phyloP scores from a whole-genome alignment of 164 flowering plant genomes.

The Piper betle region DNA sequence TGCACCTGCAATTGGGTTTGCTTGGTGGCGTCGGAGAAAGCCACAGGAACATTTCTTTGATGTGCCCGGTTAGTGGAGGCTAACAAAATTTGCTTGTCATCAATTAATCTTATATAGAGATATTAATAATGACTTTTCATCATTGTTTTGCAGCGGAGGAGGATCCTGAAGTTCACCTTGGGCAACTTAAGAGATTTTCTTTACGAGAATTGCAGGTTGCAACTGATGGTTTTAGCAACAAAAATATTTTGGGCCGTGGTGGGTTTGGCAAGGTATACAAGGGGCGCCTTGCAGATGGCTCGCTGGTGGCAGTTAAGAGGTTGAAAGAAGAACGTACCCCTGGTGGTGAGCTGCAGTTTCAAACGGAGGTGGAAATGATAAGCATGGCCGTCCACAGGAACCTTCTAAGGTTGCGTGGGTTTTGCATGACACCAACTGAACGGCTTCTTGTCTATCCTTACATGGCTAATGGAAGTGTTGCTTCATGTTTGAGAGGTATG shows the following conservation, averaged over 20 bases:
- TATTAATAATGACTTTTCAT: neutral
- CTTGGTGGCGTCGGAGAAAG: slow-evolving; percentile 33
- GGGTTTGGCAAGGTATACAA: slow-evolving; percentile 40
- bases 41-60: slow-evolving; percentile 37
- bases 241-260: slow-evolving; percentile 34
- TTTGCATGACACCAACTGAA: slow-evolving; percentile 38
- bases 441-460: slow-evolving; percentile 34
- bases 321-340: slow-evolving; percentile 34
- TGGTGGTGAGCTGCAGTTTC: slow-evolving; percentile 36
- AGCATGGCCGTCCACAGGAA: slow-evolving; percentile 40
- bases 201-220: slow-evolving; percentile 36
- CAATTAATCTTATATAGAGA: neutral
- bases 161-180: slow-evolving; percentile 43
- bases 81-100: neutral
- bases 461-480: slow-evolving; percentile 40
- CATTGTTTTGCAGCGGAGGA: slow-evolving; percentile 28
- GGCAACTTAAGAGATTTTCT: slow-evolving; percentile 38
- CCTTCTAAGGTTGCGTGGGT: slow-evolving; percentile 27
- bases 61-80: slow-evolving; percentile 26
- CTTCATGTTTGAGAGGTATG: slow-evolving; percentile 33
- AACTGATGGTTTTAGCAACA: slow-evolving; percentile 33
- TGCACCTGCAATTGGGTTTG: slow-evolving; percentile 37
- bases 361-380: slow-evolving; percentile 37
- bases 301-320: slow-evolving; percentile 34
- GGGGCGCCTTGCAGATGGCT: slow-evolving; percentile 37